phyloP scores from a whole-genome alignment of 1,284 basidiomycete species.

The Cryptococcus sp. region DNA sequence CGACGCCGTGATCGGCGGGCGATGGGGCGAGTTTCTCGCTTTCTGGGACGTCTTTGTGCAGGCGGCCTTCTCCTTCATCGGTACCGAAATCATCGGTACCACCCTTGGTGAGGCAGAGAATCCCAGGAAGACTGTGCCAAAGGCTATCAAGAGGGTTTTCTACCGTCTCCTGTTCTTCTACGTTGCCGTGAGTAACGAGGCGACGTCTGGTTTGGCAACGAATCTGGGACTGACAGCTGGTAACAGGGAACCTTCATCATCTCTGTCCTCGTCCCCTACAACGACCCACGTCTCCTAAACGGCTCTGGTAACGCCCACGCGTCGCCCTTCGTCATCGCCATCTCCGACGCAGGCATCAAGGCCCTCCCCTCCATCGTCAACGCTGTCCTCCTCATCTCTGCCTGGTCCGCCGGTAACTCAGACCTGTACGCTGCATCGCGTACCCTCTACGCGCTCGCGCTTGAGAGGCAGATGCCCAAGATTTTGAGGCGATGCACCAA shows the following conservation, averaged over 20 bases:
- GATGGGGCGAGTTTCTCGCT: constrained; percentile 62
- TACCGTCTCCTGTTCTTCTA: constrained; percentile 75
- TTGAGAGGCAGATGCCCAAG: constrained; percentile 65
- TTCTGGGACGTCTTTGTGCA: constrained; percentile 67
- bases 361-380: constrained; percentile 55
- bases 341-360: constrained; percentile 69
- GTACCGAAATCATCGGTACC: constrained; percentile 78
- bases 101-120: constrained; percentile 57
- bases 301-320: constrained; percentile 57
- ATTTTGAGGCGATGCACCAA: constrained; percentile 63
- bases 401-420: constrained; percentile 80
- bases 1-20: constrained; percentile 21
- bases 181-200: constrained; percentile 29
- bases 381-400: constrained; percentile 63
- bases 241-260: constrained; percentile 52
- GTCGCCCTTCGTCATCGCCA: constrained; percentile 75
- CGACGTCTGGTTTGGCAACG: constrained; percentile 65
- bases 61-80: constrained; percentile 78
- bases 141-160: constrained; percentile 75
- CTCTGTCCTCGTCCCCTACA: constrained; percentile 73
- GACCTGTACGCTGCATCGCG: constrained; percentile 77
- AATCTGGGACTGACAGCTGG: constrained; percentile 59
- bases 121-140: constrained; percentile 72
- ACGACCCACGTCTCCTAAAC: constrained; percentile 61
- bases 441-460: constrained; percentile 74